phyloP scores from a whole-genome alignment of 176 grass and related monocot genomes.

The Carex myosuroides region DNA sequence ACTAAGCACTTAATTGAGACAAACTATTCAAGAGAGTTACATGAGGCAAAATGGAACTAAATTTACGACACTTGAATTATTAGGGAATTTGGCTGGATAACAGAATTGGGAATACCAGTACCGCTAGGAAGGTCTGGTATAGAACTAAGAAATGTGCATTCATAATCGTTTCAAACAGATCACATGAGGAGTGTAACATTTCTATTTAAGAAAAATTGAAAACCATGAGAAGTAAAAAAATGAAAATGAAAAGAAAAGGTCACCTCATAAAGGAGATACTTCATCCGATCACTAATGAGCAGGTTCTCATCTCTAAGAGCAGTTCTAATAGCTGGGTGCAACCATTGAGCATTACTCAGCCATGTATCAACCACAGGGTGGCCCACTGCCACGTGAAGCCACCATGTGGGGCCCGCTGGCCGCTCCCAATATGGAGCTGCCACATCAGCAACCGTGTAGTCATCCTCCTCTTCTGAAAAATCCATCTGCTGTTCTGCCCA shows the following conservation, averaged over 20 bases:
- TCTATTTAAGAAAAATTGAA: background rate
- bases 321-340: slow-evolving; percentile 87
- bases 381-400: slow-evolving; percentile 75
- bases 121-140: background rate
- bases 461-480: slow-evolving; percentile 61
- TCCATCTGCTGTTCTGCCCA: slow-evolving; percentile 59
- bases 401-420: slow-evolving; percentile 85
- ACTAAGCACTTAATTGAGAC: background rate
- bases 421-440: slow-evolving; percentile 87
- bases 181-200: background rate
- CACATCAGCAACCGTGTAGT: slow-evolving; percentile 86
- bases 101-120: background rate
- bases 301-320: slow-evolving; percentile 80
- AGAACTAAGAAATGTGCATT: background rate
- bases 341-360: slow-evolving; percentile 79
- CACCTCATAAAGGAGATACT: slow-evolving; percentile 94
- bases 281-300: slow-evolving; percentile 94
- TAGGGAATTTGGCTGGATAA: background rate
- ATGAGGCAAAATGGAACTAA: background rate
- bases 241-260: slow-evolving; percentile 22
- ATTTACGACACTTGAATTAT: background rate
- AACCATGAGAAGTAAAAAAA: background rate
- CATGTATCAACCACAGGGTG: slow-evolving; percentile 53
- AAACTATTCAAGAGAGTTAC: background rate
- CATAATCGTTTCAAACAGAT: background rate